Evolutionary conservation across 306 rosid species (phyloP), one percentile per base, ranked within the genome.

Genomic region (Canavalia gladiata): DNA sequence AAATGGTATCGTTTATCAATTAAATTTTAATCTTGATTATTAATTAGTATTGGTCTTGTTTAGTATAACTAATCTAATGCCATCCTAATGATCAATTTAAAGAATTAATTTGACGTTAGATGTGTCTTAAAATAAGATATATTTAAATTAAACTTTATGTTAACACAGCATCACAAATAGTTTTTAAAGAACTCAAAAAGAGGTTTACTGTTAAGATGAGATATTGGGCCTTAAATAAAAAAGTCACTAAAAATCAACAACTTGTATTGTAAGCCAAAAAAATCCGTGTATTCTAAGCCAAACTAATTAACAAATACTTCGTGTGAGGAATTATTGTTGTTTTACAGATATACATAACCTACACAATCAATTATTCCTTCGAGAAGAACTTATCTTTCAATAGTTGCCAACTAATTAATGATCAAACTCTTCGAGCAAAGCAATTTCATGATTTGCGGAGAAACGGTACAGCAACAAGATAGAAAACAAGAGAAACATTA

Each of bases 281-380:
- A 62, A 62, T 31, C 34, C 75, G 51, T 81, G 71, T 41, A 54
- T 43, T 54, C 47, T 54, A 73, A 73, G 84, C 31, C 68, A 81
- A 42, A 47, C 10, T 71, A 28, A 7, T 80, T 37, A 49, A 54
- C 34, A 80, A 47, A 28, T 46, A 71, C 76, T 50, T 13, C 3
- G 46, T 54, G 76, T 12, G 8, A 34, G 41, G 28, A 34, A 34
- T 2, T 29, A 31, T 60, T 62, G 28, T 49, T 68, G 47, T 51
- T 50, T 50, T 13, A 62, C 67, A 25, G 25, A 35, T 71, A 33
- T 3, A 50, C 42, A 46, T 30, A 10, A 62, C 68, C 34, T 33
- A 59, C 9, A 12, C 6, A 35, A 41, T 81, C 67, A 52, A 81
- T 30, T 5, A 63, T 81, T 73, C 51, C 74, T 73, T 78, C 1